These are phyloP conservation scores for Scedosporium boydii DNA, from an alignment of 2,329 filamentous ascomycete genomes.

Conservation along the genomic window DNA sequence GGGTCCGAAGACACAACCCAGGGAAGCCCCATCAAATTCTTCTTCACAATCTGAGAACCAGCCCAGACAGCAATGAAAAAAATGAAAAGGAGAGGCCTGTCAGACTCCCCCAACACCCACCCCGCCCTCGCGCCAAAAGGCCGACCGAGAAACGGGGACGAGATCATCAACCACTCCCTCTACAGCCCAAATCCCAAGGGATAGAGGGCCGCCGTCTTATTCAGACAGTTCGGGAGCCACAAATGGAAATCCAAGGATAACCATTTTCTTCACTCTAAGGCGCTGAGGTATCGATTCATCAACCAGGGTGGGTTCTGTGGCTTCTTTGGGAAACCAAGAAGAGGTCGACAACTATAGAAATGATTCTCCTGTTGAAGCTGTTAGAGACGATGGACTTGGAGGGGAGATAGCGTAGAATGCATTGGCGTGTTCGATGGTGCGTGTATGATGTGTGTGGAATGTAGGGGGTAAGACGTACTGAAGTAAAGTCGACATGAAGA, in stretches of 20 bases:
- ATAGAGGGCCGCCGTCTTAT: conserved; percentile 46
- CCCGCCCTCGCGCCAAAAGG: conserved; percentile 65
- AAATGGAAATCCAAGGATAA: conserved; percentile 25
- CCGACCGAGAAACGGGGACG: conserved; percentile 62
- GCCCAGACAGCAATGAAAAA: conserved; percentile 39
- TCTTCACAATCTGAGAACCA: conserved; percentile 38
- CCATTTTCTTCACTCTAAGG: conserved; percentile 74
- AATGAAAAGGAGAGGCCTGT: conserved; percentile 49
- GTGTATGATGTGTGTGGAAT: conserved; percentile 10
- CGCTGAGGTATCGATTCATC: conserved; percentile 83
- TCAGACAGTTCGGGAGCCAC: conserved; percentile 50
- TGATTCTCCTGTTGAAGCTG: conserved; percentile 59
- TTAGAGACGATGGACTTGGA: conserved; percentile 11
- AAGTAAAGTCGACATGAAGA: conserved; percentile 56
- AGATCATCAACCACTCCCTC: conserved; percentile 93
- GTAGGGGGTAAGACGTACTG: conserved; percentile 32
- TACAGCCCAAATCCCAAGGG: conserved; percentile 40
- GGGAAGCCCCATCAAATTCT: too few relatives aligned
- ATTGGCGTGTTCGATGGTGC: not conserved
- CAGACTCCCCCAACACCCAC: conserved; percentile 87
- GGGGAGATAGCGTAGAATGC: not conserved
- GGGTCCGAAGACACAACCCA: too few relatives aligned
- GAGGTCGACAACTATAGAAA: conserved; percentile 95
- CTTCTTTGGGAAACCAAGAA: conserved; percentile 89
- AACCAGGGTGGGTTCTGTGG: conserved; percentile 92